phyloP scores from a whole-genome alignment of 192 early-diverging fungal species.

The Coemansia javaensis region DNA sequence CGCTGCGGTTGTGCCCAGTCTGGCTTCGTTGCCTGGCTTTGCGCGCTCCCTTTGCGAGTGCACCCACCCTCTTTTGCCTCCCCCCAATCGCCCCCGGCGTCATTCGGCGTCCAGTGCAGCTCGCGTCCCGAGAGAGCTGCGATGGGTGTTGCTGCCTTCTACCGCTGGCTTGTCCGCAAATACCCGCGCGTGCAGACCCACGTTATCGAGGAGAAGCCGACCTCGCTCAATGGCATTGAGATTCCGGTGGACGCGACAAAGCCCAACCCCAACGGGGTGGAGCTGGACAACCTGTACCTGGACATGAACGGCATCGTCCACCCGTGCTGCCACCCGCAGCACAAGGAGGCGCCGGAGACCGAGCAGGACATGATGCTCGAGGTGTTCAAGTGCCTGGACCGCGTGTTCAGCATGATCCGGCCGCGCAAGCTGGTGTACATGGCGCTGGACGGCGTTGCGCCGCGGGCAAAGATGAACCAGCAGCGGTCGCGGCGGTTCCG shows the following conservation, averaged over 20 bases:
- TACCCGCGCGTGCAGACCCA: conserved; percentile 65
- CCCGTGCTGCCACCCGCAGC: conserved; percentile 72
- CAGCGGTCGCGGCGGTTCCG: conserved; percentile 97
- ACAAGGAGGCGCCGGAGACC: conserved; percentile 60
- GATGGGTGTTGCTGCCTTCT: conserved; percentile 82
- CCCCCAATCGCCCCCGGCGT: too few species aligned
- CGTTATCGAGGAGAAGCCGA: conserved; percentile 69
- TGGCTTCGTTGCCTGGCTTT: too few species aligned
- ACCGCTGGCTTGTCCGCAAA: conserved; percentile 72
- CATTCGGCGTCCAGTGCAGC: too few species aligned
- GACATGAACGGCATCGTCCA: conserved; percentile 99
- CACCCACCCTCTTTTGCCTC: too few species aligned
- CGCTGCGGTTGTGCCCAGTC: too few species aligned
- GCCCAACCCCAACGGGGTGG: conserved; percentile 86
- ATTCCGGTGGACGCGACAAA: conserved; percentile 83
- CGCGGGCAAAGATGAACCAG: conserved; percentile 99
- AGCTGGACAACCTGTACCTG: conserved; percentile 95
- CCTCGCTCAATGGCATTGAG: conserved; percentile 60
- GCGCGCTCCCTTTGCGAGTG: too few species aligned
- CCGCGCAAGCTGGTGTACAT: conserved; percentile 95
- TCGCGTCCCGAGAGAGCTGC: neutral
- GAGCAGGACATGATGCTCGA: conserved; percentile 95
- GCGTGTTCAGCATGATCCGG: conserved; percentile 87
- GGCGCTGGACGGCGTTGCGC: conserved; percentile 99
- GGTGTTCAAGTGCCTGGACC: conserved; percentile 95